Evolutionary conservation across 2,329 filamentous ascomycete genomes (phyloP).

Genomic region (Arthrobotrys sinensis): DNA sequence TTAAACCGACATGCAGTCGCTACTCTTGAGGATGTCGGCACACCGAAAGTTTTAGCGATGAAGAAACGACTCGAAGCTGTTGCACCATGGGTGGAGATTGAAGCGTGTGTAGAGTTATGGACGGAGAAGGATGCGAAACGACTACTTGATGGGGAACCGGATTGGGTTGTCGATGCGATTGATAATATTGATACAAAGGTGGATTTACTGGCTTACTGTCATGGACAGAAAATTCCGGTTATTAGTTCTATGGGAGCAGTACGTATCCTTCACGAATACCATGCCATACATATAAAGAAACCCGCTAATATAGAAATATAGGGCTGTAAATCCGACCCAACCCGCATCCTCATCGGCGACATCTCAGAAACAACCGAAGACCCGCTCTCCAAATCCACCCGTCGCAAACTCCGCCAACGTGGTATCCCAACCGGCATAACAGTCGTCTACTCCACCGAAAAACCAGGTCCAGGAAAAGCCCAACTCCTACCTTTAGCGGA

Average conservation of each 20-base stretch:
- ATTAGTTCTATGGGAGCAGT: constrained; percentile 93
- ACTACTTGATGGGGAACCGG: constrained; percentile 79
- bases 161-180: constrained; percentile 96
- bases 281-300: neutral
- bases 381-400: constrained; percentile 85
- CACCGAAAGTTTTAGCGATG: constrained; percentile 89
- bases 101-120: constrained; percentile 88
- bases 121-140: constrained; percentile 76
- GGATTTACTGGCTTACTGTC: constrained; percentile 87
- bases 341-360: constrained; percentile 88
- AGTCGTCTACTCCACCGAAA: constrained; percentile 92
- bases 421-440: constrained; percentile 89
- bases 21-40: constrained; percentile 92
- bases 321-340: constrained; percentile 72
- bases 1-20: constrained; percentile 97
- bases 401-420: constrained; percentile 81
- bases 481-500: constrained; percentile 85
- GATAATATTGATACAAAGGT: constrained; percentile 99
- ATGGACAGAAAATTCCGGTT: constrained; percentile 81
- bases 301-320: constrained; percentile 2
- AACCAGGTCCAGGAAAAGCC: constrained; percentile 90
- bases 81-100: constrained; percentile 91
- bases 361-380: constrained; percentile 91
- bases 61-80: constrained; percentile 85
- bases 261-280: neutral